Evolutionary conservation across 2,329 filamentous ascomycete species (phyloP).

Genomic region (Bipolaris gigantea): DNA sequence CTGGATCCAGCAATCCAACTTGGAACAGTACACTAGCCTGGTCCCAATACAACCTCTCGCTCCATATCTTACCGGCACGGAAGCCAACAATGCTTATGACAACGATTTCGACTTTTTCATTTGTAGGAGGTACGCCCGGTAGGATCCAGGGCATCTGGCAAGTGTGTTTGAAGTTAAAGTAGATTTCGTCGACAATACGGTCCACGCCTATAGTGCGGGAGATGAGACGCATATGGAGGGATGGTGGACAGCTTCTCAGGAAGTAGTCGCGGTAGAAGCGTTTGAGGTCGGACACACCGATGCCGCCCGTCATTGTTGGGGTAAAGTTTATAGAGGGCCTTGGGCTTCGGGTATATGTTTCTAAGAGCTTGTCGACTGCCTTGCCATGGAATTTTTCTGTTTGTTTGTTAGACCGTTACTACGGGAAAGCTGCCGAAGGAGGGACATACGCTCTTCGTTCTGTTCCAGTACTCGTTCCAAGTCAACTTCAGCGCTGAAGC

Average conservation of each 20-base stretch:
- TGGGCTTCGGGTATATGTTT: slow-evolving; percentile 40
- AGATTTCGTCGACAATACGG: slow-evolving; percentile 64
- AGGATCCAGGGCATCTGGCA: slow-evolving; percentile 61
- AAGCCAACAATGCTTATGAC: slow-evolving; percentile 61
- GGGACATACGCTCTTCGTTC: slow-evolving; percentile 40
- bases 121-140: slow-evolving; percentile 59
- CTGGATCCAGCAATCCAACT: slow-evolving; percentile 58
- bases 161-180: slow-evolving; percentile 60
- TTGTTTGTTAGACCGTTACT: slow-evolving; percentile 4
- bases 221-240: slow-evolving; percentile 57
- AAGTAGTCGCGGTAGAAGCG: slow-evolving; percentile 62
- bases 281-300: slow-evolving; percentile 47
- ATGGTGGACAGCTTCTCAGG: slow-evolving; percentile 50
- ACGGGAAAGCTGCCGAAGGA: not conserved
- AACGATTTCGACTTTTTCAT: slow-evolving; percentile 59
- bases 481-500: slow-evolving; percentile 57
- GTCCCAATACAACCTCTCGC: slow-evolving; percentile 65
- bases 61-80: slow-evolving; percentile 56
- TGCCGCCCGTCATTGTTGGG: slow-evolving; percentile 52
- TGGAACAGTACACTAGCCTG: slow-evolving; percentile 64
- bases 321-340: slow-evolving; percentile 49
- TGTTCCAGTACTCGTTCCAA: slow-evolving; percentile 52
- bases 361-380: slow-evolving; percentile 43
- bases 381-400: slow-evolving; percentile 44
- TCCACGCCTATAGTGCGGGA: slow-evolving; percentile 61